Base-by-base conservation (phyloP, 208 protist genomes). In the Crithidia acanthocephali region DNA sequence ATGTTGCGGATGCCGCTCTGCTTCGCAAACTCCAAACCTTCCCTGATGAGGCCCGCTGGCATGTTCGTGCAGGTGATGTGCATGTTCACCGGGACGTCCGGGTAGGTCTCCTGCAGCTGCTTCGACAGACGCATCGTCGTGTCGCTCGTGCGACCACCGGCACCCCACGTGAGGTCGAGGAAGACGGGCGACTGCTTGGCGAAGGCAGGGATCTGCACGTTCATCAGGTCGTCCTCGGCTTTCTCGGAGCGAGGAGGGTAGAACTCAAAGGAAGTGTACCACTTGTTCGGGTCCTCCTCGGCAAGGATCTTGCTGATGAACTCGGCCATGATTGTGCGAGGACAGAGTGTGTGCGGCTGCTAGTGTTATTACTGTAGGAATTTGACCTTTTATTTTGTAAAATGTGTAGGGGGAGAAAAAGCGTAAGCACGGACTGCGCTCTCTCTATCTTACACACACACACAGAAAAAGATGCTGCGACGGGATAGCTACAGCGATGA, bases 81-180 rank as follows among this genome's bases (percentile, higher is more conserved):
- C 88, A 93, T 93, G 75, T 93, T 93, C 11, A 88, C 75, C 33
- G 83, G 72, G 35, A 85, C 74, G 42, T 68, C 65, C 8, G 78
- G 76, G 68, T 85, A 85, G n/a, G 61, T 95, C 58, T 98, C 86
- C 93, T 98, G 95, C 18, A 97, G 84, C 28, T 98, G 68, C 30
- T 97, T 70, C 28, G 85, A 93, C 52, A 92, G 69, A 27, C 85
- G 74, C 74, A 93, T 79, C 85, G 97, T 77, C 81, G 70, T 82
- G 45, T 89, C 30, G 50, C 72, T 85, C 47, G 95, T 98, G 60
- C 63, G 79, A 60, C 98, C 98, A 58, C 96, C 97, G 28, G 95
- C 97, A 27, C 97, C 97, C 98, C 98, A 99, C 25, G 98, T 99
- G 27, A 99, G 84, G 77, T 99, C 98, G 18, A 98, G 77, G 72